Percentiles rank a stretch among this genome's conserved stretches.
phyloP scores from a whole-genome alignment of 139 green algal species.

The Pycnococcus provasolii region DNA sequence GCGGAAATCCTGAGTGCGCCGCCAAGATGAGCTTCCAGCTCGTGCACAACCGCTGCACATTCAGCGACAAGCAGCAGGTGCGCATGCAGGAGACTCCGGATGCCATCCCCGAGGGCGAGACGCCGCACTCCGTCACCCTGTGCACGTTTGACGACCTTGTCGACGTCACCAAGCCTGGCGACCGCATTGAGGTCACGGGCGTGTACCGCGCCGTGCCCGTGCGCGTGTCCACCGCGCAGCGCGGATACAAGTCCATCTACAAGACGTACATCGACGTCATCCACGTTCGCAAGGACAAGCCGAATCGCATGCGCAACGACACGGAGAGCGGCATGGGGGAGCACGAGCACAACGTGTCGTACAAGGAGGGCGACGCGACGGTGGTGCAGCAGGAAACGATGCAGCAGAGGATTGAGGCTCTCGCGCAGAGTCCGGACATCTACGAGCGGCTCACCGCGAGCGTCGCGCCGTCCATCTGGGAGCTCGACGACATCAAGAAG shows the following conservation, averaged over 20 bases:
- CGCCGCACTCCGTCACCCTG: conserved; percentile 75
- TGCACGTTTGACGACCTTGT: conserved; percentile 64
- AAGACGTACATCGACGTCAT: conserved; percentile 82
- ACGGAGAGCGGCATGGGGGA: background rate
- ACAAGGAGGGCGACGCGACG: conserved; percentile 13
- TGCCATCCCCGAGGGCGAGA: conserved; percentile 94
- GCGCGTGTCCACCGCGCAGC: conserved; percentile 49
- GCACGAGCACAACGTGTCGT: conserved; percentile 17
- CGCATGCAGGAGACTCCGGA: conserved; percentile 77
- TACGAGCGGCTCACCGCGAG: conserved; percentile 73
- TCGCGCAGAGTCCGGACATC: conserved; percentile 53
- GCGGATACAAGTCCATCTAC: conserved; percentile 46
- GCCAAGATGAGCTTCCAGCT: conserved; percentile 50
- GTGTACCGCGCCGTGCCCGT: conserved; percentile 72
- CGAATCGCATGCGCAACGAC: conserved; percentile 8
- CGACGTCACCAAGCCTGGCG: conserved; percentile 58
- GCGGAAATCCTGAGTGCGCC: conserved; percentile 40
- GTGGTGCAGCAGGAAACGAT: background rate
- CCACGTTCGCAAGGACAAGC: conserved; percentile 67
- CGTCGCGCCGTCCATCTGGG: conserved; percentile 88
- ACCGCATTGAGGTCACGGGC: conserved; percentile 49
- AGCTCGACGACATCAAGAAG: conserved; percentile 97
- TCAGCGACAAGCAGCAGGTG: conserved; percentile 77
- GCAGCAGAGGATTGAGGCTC: conserved; percentile 6
- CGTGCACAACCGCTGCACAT: conserved; percentile 71